Evolutionary conservation across 2,329 filamentous ascomycete species (phyloP).

Genomic region (Diaporthe nobilis): DNA sequence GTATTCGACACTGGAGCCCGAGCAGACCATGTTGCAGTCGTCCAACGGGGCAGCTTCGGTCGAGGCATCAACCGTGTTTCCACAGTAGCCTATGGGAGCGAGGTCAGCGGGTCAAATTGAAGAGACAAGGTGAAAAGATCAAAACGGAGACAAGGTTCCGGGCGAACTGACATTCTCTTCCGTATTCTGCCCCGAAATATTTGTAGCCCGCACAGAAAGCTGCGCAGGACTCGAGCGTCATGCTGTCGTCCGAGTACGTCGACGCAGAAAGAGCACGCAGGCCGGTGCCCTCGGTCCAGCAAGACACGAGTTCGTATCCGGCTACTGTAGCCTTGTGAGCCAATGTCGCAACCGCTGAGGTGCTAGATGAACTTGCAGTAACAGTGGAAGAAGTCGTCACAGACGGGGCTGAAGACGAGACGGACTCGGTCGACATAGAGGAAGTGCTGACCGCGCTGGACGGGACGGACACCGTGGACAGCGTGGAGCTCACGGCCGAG

Average conservation of each 20-base stretch:
- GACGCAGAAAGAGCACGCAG: conserved; percentile 55
- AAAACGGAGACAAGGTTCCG: background rate
- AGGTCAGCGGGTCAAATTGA: conserved; percentile 27
- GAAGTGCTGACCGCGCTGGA: conserved; percentile 40
- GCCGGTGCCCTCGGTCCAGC: conserved; percentile 56
- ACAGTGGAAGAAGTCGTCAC: conserved; percentile 46
- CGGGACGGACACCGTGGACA: conserved; percentile 37
- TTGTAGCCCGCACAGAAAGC: conserved; percentile 52
- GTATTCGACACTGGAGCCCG: conserved; percentile 41
- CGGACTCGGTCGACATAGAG: conserved; percentile 39
- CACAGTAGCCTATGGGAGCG: conserved; percentile 53
- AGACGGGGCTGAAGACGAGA: background rate
- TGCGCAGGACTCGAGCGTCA: conserved; percentile 57
- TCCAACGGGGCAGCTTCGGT: conserved; percentile 50
- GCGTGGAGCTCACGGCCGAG: conserved; percentile 44
- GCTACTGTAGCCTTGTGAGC: conserved; percentile 57
- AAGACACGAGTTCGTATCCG: conserved; percentile 61
- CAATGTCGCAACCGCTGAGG: conserved; percentile 49
- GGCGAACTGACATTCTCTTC: conserved; percentile 52
- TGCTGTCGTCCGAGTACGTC: conserved; percentile 50
- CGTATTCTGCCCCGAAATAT: conserved; percentile 57
- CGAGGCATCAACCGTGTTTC: conserved; percentile 51
- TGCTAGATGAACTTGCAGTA: conserved; percentile 36
- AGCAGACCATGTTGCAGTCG: conserved; percentile 57
- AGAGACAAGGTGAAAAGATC: background rate